These are phyloP conservation scores for Thalia dealbata DNA, from an alignment of 176 grass and related monocot genomes.

Conservation along the genomic window DNA sequence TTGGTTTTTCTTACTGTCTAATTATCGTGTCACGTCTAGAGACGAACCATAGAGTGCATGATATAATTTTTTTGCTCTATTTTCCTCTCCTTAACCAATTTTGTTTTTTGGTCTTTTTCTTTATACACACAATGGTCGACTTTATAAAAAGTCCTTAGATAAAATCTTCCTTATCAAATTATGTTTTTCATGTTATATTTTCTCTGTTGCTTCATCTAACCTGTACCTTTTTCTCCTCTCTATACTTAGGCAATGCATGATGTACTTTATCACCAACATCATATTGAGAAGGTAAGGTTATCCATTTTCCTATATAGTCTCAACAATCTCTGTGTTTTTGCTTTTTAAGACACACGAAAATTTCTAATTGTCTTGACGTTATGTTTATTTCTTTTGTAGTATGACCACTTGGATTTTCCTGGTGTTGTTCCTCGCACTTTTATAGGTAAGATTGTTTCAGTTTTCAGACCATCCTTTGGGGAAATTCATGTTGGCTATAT, in stretches of 20 bases:
- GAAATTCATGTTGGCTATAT: no score
- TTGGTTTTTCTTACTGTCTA: no score
- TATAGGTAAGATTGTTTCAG: conserved; percentile 25
- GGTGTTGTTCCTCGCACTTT: conserved; percentile 94
- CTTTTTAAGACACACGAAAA: conserved; percentile 9
- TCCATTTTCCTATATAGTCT: conserved; percentile 1
- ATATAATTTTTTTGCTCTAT: neutral
- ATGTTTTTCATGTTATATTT: neutral
- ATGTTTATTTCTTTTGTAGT: conserved; percentile 31
- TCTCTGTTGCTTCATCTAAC: neutral
- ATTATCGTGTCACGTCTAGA: no score
- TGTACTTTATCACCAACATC: conserved; percentile 64
- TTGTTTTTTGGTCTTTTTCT: no score
- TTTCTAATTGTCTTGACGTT: neutral
- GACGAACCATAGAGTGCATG: no score
- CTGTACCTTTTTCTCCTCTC: neutral
- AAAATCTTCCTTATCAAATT: neutral
- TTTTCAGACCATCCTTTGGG: neutral
- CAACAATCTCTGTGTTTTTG: conserved; percentile 10
- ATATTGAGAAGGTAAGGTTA: conserved; percentile 56
- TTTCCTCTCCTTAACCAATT: neutral
- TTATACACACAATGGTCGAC: neutral
- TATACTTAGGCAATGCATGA: conserved; percentile 93
- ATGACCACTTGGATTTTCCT: conserved; percentile 92
- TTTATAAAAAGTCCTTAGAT: neutral